A percentile compares a stretch with the other conserved stretches of the same genome.
Conservation (phyloP, 352 stramenopile species). For the Phytophthora aleatoria region DNA sequence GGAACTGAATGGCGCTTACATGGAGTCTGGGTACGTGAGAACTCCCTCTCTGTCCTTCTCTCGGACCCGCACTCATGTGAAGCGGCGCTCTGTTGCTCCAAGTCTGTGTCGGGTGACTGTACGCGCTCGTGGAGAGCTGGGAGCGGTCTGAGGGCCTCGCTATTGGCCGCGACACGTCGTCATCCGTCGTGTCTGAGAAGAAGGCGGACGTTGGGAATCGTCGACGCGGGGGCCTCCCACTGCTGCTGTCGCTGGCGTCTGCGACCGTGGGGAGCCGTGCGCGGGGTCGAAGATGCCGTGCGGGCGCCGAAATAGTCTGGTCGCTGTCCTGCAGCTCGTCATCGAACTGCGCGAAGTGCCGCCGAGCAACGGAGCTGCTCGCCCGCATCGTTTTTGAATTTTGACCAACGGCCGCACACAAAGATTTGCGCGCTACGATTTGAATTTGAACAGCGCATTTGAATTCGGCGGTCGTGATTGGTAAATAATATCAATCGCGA, state of each 20-base stretch:
- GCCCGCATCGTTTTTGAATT: constrained; percentile 27
- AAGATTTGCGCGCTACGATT: constrained; percentile 30
- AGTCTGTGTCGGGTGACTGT: constrained; percentile 2
- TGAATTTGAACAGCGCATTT: constrained; percentile 25
- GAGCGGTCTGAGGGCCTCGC: constrained; percentile 1
- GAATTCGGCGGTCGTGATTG: constrained; percentile 2
- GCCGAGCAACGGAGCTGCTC: constrained; percentile 12
- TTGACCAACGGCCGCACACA: constrained; percentile 12
- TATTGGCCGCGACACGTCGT: constrained; percentile 37
- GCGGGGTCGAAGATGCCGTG: constrained; percentile 11
- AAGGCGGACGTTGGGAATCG: constrained; percentile 54
- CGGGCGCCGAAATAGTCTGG: constrained; percentile 53
- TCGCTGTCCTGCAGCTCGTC: constrained; percentile 68
- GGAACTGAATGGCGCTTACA: constrained; percentile 72
- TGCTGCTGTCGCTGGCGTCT: constrained; percentile 16
- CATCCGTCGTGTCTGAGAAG: constrained; percentile 78
- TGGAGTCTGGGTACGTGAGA: constrained; percentile 34
- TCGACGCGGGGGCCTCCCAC: constrained; percentile 6
- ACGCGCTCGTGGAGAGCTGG: constrained; percentile 27
- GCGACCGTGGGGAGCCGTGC: constrained; percentile 22
- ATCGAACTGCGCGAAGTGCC: constrained; percentile 59
- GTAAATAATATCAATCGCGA: constrained; percentile 3
- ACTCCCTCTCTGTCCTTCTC: constrained; percentile 1
- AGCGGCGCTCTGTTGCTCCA: constrained; percentile 5
- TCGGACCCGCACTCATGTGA: constrained; percentile 19